Base-by-base conservation (phyloP, 1,284 basidiomycete species). In the Trametes polyzona region DNA sequence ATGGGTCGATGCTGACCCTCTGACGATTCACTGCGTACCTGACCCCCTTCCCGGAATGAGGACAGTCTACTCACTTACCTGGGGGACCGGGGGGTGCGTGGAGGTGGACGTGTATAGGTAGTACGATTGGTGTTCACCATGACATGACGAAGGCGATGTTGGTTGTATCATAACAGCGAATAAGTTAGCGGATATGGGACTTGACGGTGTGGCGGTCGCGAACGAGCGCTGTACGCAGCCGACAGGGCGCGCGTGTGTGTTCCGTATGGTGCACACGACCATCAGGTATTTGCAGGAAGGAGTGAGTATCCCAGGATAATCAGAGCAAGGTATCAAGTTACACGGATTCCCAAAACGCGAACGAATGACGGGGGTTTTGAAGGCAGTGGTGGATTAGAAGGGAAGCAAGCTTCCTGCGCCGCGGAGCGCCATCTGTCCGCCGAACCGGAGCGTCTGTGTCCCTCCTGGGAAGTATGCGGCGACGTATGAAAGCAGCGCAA, bases 391-490 rank as follows among this genome's bases (percentile, higher is more conserved):
- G 2, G 41, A 26, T 74, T 69, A 94, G 67, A 92, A 76, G 11
- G 94, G 93, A 26, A 96, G 77, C 8, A 95, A 75, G 63, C 80
- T 92, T 32, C 88, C 83, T 40, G 92, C 93, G 4, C 93, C 89
- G 39, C 93, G 85, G 19, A 96, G 74, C 1, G 90, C 87, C 73
- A 96, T 83, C 59, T 90, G 87, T 16, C 88, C 87, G 12, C 93
- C 93, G 67, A 95, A 86, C 26, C 91, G 83, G 32, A 96, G 78
- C 0, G 94, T 95, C 60, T 87, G 84, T 14, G 79, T 80, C 9
- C 90, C 94, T 11, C 94, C 94, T 3, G 94, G 93, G 74, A 96
- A 96, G 74, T 96, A 97, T 0, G 94, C 93, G 16, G 93, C 78
- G 9, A 97, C 82, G 68, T 97, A 98, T 12, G 89, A 83, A 10